Percentiles rank a stretch among this genome's conserved stretches.
Evolutionary conservation across 495 filamentous ascomycete genomes (phyloP).

Genomic region (Hyaloscypha variabilis): DNA sequence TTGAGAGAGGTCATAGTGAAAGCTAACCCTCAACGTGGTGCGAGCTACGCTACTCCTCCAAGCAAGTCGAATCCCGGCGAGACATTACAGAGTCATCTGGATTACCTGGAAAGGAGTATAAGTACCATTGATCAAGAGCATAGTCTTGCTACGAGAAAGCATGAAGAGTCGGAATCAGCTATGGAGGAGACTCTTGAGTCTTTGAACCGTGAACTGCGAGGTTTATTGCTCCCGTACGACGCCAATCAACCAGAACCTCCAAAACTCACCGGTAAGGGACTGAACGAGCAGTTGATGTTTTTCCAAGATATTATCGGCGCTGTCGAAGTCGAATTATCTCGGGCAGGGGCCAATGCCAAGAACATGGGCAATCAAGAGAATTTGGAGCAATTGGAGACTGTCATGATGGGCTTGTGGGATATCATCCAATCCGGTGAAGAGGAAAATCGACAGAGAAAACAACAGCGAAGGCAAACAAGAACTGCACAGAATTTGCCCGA

Average conservation of each 20-base stretch:
- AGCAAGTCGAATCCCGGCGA: conserved; percentile 43
- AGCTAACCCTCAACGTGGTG: conserved; percentile 52
- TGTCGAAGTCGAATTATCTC: conserved; percentile 36
- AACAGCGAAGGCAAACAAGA: conserved; percentile 45
- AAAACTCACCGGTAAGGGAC: conserved; percentile 41
- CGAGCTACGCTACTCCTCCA: conserved; percentile 38
- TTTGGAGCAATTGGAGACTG: conserved; percentile 56
- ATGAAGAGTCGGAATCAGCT: conserved; percentile 32
- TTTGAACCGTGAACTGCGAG: conserved; percentile 53
- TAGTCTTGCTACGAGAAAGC: conserved; percentile 7
- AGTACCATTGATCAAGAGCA: conserved; percentile 38
- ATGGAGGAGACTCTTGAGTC: conserved; percentile 50
- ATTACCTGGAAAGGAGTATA: conserved; percentile 54
- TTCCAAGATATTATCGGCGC: conserved; percentile 46
- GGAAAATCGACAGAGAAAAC: conserved; percentile 55
- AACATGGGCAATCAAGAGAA: conserved; percentile 37
- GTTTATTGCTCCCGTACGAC: conserved; percentile 51
- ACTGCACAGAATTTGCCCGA: conserved; percentile 45
- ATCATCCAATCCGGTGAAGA: conserved; percentile 67
- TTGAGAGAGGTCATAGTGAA: conserved; percentile 68
- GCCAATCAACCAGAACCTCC: conserved; percentile 51
- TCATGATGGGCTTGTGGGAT: conserved; percentile 72
- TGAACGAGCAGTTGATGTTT: conserved; percentile 57
- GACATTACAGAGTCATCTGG: conserved; percentile 41
- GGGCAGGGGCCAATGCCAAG: conserved; percentile 19